These are phyloP conservation scores for Entrophospora sp. DNA, from an alignment of 192 early-diverging fungal species.

Conservation along the genomic window DNA sequence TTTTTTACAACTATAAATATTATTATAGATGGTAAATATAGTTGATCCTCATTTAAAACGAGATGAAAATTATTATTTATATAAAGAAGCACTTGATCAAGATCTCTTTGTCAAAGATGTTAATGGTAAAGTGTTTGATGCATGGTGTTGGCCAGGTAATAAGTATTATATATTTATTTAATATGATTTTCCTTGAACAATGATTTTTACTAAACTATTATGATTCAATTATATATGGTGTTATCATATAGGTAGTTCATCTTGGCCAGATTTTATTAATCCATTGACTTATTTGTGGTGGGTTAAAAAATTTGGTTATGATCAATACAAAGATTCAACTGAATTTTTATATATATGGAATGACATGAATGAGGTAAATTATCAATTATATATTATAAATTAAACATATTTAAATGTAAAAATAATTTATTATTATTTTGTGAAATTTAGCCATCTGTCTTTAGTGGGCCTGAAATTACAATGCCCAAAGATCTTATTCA, in stretches of 20 bases:
- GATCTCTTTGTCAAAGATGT: slow-evolving; percentile 74
- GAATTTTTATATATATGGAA: slow-evolving; percentile 87
- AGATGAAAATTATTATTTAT: slow-evolving; percentile 66
- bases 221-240: too few species aligned
- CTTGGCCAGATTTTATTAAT: slow-evolving; percentile 89
- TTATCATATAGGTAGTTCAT: slow-evolving; percentile 49
- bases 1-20: too few species aligned
- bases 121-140: slow-evolving; percentile 72
- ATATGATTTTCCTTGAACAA: too few species aligned
- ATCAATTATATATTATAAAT: not conserved
- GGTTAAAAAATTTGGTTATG: slow-evolving; percentile 64
- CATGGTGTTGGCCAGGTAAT: slow-evolving; percentile 98
- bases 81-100: slow-evolving; percentile 63
- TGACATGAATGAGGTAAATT: slow-evolving; percentile 89
- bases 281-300: slow-evolving; percentile 72
- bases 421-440: slow-evolving; percentile 16
- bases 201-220: too few species aligned
- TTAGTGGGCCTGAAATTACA: slow-evolving; percentile 95
- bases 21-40: slow-evolving; percentile 86
- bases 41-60: slow-evolving; percentile 96
- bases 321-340: slow-evolving; percentile 71
- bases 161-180: too few species aligned
- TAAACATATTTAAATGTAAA: not conserved
- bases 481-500: slow-evolving; percentile 93
- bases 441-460: slow-evolving; percentile 65